phyloP scores from a whole-genome alignment of 2,329 filamentous ascomycete genomes.

The Onygenales sp. region DNA sequence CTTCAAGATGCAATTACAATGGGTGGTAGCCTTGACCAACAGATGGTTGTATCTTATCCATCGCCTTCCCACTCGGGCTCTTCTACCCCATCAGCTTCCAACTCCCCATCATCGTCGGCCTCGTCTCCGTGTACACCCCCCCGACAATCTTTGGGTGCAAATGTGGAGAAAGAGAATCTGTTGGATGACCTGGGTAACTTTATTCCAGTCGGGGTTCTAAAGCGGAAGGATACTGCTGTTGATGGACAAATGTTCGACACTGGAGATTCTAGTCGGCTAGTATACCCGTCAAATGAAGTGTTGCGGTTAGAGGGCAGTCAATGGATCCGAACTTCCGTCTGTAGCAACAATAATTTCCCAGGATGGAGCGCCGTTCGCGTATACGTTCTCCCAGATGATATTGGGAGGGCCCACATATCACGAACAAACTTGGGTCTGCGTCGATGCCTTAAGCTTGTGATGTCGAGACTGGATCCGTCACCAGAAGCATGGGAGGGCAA shows the following conservation, averaged over 20 bases:
- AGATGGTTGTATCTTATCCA: neutral
- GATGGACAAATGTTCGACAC: neutral
- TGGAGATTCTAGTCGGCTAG: neutral
- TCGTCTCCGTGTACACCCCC: neutral
- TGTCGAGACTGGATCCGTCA: constrained; percentile 32
- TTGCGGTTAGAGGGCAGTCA: constrained; percentile 19
- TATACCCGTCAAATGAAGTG: constrained; percentile 17
- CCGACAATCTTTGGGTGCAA: neutral
- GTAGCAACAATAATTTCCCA: constrained; percentile 10
- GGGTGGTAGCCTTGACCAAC: neutral
- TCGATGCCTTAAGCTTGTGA: constrained; percentile 28
- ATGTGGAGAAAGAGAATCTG: constrained; percentile 4
- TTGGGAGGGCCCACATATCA: constrained; percentile 23
- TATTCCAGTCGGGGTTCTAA: constrained; percentile 25
- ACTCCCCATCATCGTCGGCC: neutral
- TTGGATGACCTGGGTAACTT: constrained; percentile 14
- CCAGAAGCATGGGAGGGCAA: constrained; percentile 29
- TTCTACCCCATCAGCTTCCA: neutral
- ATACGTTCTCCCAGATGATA: constrained; percentile 33
- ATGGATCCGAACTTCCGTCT: constrained; percentile 26
- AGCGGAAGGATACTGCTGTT: constrained; percentile 5
- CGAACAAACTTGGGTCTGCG: constrained; percentile 24
- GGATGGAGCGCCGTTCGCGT: constrained; percentile 21
- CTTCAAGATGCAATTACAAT: neutral
- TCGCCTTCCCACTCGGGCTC: neutral